Evolutionary conservation across 257 asterid genomes (phyloP).

Genomic region (Primulina tabacum): DNA sequence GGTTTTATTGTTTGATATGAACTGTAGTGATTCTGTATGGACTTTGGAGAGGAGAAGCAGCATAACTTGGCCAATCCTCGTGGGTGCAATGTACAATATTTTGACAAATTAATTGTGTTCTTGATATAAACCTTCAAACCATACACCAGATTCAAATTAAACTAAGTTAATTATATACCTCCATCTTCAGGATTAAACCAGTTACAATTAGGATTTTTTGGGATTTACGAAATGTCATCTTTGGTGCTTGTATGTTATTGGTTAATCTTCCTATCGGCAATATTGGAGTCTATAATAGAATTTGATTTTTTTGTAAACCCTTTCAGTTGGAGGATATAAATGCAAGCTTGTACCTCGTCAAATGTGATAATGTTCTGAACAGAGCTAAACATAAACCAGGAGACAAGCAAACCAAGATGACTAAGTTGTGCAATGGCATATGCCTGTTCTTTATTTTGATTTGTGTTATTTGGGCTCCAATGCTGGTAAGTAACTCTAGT

Average conservation of each 20-base stretch:
- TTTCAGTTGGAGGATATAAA: slow-evolving; percentile 96
- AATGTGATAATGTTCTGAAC: slow-evolving; percentile 86
- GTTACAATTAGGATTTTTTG: not conserved
- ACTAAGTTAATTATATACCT: not conserved
- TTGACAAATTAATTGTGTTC: not conserved
- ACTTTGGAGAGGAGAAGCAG: not conserved
- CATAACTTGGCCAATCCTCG: not conserved
- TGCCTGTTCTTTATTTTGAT: slow-evolving; percentile 82
- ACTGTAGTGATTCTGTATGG: not conserved
- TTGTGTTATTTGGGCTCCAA: slow-evolving; percentile 99
- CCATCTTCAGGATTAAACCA: not conserved
- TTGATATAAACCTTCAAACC: not conserved
- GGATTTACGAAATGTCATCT: not conserved
- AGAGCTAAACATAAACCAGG: slow-evolving; percentile 89
- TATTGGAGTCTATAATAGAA: slow-evolving; percentile 1
- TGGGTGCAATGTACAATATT: not conserved
- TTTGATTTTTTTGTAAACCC: slow-evolving; percentile 29
- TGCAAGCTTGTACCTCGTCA: slow-evolving; percentile 97
- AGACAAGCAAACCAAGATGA: slow-evolving; percentile 86
- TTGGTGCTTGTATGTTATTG: slow-evolving; percentile 11
- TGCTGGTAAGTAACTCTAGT: slow-evolving; percentile 67
- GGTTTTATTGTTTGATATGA: not conserved
- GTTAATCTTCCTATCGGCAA: slow-evolving; percentile 9
- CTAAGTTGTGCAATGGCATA: slow-evolving; percentile 92
- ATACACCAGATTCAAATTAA: not conserved